Percentiles rank a stretch among this genome's conserved stretches.
Evolutionary conservation across 805 yeast species (phyloP).

Genomic region (Spathaspora gorwiae): DNA sequence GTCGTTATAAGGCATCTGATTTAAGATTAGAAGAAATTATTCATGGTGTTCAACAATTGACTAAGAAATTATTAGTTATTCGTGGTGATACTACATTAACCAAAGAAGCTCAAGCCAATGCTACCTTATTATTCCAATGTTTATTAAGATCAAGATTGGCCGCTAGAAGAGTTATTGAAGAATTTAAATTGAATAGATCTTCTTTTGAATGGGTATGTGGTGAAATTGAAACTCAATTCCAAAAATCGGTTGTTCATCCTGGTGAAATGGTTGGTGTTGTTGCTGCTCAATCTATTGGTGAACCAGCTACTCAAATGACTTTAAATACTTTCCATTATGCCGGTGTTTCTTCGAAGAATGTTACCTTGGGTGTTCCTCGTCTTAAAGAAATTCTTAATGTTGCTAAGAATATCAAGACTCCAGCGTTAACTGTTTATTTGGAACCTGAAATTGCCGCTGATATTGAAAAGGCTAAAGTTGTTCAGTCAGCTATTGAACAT

Average conservation of each 20-base stretch:
- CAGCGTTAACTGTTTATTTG: conserved; percentile 94
- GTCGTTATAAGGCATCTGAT: conserved; percentile 86
- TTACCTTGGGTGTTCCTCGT: conserved; percentile 96
- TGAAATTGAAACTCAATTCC: conserved; percentile 90
- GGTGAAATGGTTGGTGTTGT: conserved; percentile 99
- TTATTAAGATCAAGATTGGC: conserved; percentile 90
- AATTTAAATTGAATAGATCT: conserved; percentile 73
- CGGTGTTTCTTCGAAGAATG: conserved; percentile 95
- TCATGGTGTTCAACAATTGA: conserved; percentile 61
- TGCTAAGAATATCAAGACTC: conserved; percentile 98
- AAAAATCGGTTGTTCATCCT: conserved; percentile 86
- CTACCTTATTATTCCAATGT: conserved; percentile 85
- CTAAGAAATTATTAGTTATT: conserved; percentile 64
- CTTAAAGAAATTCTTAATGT: conserved; percentile 96
- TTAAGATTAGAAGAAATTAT: conserved; percentile 81
- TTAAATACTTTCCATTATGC: conserved; percentile 97
- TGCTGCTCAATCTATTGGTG: conserved; percentile 97
- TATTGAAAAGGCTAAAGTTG: conserved; percentile 89
- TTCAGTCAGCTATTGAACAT: conserved; percentile 95
- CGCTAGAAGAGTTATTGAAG: conserved; percentile 85
- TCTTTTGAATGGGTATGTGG: conserved; percentile 97
- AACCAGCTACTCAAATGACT: conserved; percentile 98
- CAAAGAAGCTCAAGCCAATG: conserved; percentile 87
- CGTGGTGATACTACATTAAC: conserved; percentile 75
- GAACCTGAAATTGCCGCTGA: conserved; percentile 76